phyloP scores from a whole-genome alignment of 495 filamentous ascomycete genomes.

The Penicillium paxilli region DNA sequence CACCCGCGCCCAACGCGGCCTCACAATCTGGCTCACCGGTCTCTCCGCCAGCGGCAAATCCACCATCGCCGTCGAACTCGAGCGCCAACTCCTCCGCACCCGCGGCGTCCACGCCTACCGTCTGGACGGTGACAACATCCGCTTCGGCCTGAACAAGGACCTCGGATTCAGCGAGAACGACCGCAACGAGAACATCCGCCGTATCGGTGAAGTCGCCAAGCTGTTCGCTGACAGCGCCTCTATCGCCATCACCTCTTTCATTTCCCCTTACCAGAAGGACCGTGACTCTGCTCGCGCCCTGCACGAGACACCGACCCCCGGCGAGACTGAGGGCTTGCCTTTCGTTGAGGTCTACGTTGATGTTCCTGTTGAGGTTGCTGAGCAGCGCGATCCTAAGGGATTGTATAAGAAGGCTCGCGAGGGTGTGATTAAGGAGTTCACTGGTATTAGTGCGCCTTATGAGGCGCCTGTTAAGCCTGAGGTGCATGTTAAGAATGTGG shows the following conservation, averaged over 20 bases:
- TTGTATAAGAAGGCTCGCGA: constrained; percentile 94
- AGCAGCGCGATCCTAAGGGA: constrained; percentile 93
- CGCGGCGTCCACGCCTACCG: constrained; percentile 85
- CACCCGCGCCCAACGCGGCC: constrained; percentile 79
- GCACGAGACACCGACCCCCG: constrained; percentile 58
- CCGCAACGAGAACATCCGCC: constrained; percentile 94
- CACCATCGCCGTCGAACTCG: constrained; percentile 91
- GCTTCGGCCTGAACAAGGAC: constrained; percentile 97
- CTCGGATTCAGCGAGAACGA: constrained; percentile 91
- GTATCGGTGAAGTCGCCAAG: constrained; percentile 94
- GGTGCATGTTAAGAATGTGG: constrained; percentile 76
- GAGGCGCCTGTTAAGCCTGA: constrained; percentile 86
- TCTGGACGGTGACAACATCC: constrained; percentile 97
- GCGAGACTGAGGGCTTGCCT: constrained; percentile 60
- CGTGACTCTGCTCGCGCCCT: constrained; percentile 76
- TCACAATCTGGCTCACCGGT: constrained; percentile 97
- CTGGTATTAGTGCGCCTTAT: constrained; percentile 88
- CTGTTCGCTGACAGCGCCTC: constrained; percentile 89
- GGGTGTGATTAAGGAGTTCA: constrained; percentile 96
- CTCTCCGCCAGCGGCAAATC: constrained; percentile 95
- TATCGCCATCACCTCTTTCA: constrained; percentile 92
- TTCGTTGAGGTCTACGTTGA: constrained; percentile 95
- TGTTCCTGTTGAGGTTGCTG: constrained; percentile 84
- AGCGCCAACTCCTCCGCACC: constrained; percentile 79
- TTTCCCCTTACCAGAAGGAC: constrained; percentile 89